These are phyloP conservation scores for Saksenaea vasiformis DNA, from an alignment of 371 early-diverging fungal species.

Conservation along the genomic window DNA sequence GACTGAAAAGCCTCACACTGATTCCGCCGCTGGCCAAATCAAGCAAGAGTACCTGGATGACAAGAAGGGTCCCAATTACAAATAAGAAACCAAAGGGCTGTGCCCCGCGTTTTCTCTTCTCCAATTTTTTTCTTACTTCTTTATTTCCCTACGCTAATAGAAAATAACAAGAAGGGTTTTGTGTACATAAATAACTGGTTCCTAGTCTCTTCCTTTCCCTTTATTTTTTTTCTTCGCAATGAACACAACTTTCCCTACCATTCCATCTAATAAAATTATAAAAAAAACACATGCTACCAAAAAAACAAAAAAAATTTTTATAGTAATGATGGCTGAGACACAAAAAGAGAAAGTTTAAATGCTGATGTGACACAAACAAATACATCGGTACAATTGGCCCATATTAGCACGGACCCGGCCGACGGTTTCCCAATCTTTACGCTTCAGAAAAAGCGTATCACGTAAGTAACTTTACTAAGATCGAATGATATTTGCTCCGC, in stretches of 20 bases:
- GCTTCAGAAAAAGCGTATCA: too few relatives aligned
- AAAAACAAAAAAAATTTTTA: not conserved
- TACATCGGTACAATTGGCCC: not conserved
- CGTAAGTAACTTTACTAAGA: not conserved
- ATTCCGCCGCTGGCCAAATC: slow-evolving; percentile 43
- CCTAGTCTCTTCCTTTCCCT: not conserved
- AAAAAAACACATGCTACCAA: slow-evolving; percentile 3
- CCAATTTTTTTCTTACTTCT: not conserved
- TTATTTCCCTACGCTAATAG: not conserved
- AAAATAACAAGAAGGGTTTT: not conserved
- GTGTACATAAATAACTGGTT: not conserved
- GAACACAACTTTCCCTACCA: not conserved
- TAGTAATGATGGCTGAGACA: not conserved
- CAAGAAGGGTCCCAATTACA: slow-evolving; percentile 44
- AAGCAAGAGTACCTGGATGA: slow-evolving; percentile 34
- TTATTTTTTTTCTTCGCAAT: not conserved
- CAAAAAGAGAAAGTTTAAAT: not conserved
- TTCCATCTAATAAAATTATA: not conserved
- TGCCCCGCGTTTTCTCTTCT: not conserved
- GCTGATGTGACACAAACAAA: not conserved
- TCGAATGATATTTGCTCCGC: not conserved
- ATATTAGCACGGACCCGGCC: slow-evolving; percentile 4
- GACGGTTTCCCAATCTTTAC: not conserved
- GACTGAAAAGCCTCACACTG: slow-evolving; percentile 16
- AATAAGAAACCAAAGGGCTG: slow-evolving; percentile 23